Base-by-base conservation (phyloP, 768 basidiomycete species). In the Neoboletus subvelutipes region DNA sequence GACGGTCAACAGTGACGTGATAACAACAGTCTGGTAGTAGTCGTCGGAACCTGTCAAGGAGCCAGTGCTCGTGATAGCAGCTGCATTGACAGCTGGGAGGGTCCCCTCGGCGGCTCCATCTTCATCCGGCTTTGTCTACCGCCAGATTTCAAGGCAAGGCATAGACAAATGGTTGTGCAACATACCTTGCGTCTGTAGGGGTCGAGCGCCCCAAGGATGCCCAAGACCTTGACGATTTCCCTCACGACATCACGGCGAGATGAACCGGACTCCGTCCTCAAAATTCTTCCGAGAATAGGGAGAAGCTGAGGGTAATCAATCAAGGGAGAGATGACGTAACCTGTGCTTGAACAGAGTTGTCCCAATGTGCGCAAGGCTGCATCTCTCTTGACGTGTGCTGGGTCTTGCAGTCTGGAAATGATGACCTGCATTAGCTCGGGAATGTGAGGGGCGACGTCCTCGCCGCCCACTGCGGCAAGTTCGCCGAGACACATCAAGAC, bases 1-100 rank as follows among this genome's bases (percentile, higher is more conserved):
- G 56, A 99, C 90, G 41, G 84, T 81, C 34, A 98, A 80, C 11
- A 99, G 80, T 0, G 94, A 83, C 28, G 85, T 89, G 69, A 99
- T 92, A 37, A 95, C 95, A 7, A 95, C 93, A 7, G 92, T 93
- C 70, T 98, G 97, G 75, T 94, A 99, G 73, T 95, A 98, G 69
- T 98, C 96, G 61, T 98, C 97, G 6, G 92, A 86, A 20, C 84
- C 80, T 18, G 86, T 79, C 29, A 78, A 76, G 4, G 84, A 78
- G 7, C 79, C 79, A 18, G 84, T 80, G 64, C 84, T 87, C 46
- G 80, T 82, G 46, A 86, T 76, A 12, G 87, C 83, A 34, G 91
- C 87, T 61, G 88, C 86, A 59, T 82, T 87, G 39, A 85, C 83
- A 41, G 83, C 80, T 20, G 82, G 78, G 46, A 83, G 74, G 3